Base-by-base conservation (phyloP, 306 rosid genomes). In the Castanea mollissima region DNA sequence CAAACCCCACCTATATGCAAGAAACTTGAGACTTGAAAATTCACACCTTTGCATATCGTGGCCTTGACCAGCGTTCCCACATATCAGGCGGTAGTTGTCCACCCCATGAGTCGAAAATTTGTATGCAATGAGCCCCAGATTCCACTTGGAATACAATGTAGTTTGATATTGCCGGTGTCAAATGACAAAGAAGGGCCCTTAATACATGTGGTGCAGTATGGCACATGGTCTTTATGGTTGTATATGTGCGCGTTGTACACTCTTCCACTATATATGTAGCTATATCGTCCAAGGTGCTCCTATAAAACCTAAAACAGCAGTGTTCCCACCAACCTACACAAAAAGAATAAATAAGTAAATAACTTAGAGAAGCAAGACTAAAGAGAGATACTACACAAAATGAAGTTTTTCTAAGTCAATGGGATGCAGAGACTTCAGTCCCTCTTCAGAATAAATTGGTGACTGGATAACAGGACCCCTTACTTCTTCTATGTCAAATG, bases 41-140 rank as follows among this genome's bases (percentile, higher is more conserved):
- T 56, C 60, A 56, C 25, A 56, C 21, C 9, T 56, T 2, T 6
- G 60, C 25, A 56, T 18, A 56, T 56, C 25, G 3, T n/a, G 25
- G 99, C 86, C 91, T 95, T 62, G 97, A 92, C 99, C 99, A 92
- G 70, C 76, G 74, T 60, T 95, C 99, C 99, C 99, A 95, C 97
- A 95, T 91, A 58, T 80, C 77, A 14, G 99, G 99, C 12, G 96
- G 91, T 76, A 92, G 87, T 79, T 95, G 99, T 73, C 99, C 99
- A 58, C 99, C 98, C 98, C 97, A 95, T n/a, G 98, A 92, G 85
- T 92, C 99, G 84, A 95, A 95, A 86, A 92, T 92, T 79, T 92
- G 97, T 81, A 95, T 95, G 86, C 99, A 95, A 79, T 92, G 92
- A 74, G 97, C 99, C 77, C 99, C 99, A 74, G 97, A 90, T 49